A percentile compares a stretch with the other conserved stretches of the same genome.
phyloP scores from a whole-genome alignment of 1,284 basidiomycete genomes.

The Pyrrhoderma lamaoense region DNA sequence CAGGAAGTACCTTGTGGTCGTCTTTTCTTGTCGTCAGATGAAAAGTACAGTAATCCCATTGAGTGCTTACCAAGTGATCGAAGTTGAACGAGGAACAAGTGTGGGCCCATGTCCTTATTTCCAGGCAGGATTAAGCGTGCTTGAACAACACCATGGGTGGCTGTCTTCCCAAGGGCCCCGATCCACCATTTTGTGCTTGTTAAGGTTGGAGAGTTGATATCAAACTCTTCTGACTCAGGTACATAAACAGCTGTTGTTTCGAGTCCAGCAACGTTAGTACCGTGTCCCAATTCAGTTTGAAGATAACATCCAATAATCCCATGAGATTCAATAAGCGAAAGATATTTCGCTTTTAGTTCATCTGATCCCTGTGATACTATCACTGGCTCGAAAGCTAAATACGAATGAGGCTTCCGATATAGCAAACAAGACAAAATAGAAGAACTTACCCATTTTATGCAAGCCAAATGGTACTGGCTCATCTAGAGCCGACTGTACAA shows the following conservation, averaged over 20 bases:
- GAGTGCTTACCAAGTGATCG: constrained; percentile 44
- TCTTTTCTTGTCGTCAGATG: constrained; percentile 30
- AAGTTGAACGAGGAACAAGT: constrained; percentile 70
- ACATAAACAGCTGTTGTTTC: constrained; percentile 79
- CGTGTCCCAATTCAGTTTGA: constrained; percentile 74
- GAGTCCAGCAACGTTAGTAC: constrained; percentile 60
- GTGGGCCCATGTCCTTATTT: constrained; percentile 63
- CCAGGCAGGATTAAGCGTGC: constrained; percentile 64
- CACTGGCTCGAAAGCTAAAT: constrained; percentile 58
- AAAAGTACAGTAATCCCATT: background rate
- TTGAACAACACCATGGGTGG: constrained; percentile 75
- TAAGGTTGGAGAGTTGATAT: constrained; percentile 69
- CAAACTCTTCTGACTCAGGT: constrained; percentile 60
- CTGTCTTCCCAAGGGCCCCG: constrained; percentile 62
- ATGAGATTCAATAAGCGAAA: constrained; percentile 39
- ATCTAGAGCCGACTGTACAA: constrained; percentile 42
- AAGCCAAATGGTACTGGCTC: constrained; percentile 45
- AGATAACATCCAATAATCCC: constrained; percentile 68
- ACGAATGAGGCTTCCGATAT: constrained; percentile 4
- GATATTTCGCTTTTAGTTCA: constrained; percentile 43
- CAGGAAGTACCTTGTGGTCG: constrained; percentile 53
- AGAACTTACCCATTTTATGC: constrained; percentile 48
- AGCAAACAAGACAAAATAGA: constrained; percentile 1
- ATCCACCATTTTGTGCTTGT: constrained; percentile 85
- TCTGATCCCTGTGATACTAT: constrained; percentile 52